Evolutionary conservation across 352 stramenopile species (phyloP), one percentile per base, ranked within the genome.

Genomic region (Phytopythium kandeliae): DNA sequence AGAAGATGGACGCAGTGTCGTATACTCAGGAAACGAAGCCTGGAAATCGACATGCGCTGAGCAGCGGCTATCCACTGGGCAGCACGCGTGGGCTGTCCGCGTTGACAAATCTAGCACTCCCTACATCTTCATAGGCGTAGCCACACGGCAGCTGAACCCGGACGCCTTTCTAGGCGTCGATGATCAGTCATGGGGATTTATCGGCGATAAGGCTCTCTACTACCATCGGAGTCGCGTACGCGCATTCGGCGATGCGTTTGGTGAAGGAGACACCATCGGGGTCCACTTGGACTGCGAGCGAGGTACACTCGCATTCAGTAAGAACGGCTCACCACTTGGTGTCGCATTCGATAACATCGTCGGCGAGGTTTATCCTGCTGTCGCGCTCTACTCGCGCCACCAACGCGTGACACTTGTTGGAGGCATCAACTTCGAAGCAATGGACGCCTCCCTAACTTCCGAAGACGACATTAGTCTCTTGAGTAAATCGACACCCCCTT

Each of bases 171-270:
- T 99, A 21, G 97, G 97, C 1, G 91, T 96, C 10, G 96, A 99
- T 53, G 91, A 97, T 28, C 83, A 98, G 37, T 97, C 96, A 0
- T 99, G 97, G 97, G 97, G 97, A 10, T 97, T 98, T 50, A 99
- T 99, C 50, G 97, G 96, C 0, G 97, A 98, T 48, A 96, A 98
- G 61, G 96, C 96, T n/a, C 69, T 99, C 15, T 99, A 98, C 65
- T 97, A 99, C 60, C 96, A 98, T 55, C 78, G 96, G 22, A 97
- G 95, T 53, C 98, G 97, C 10, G 48, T 97, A 9, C 89, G 85
- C 8, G 64, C 87, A 24, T 98, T 96, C 47, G 91, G 92, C 8
- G 84, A 92, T 15, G 58, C 41, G 2, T 98, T 96, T 62, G 62
- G 64, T 0, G 79, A 96, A 65, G 88, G 87, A 2, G 92, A 98